Evolutionary conservation across 345 rosid species (phyloP), one percentile per base, ranked within the genome.

Genomic region (Gossypium raimondii): DNA sequence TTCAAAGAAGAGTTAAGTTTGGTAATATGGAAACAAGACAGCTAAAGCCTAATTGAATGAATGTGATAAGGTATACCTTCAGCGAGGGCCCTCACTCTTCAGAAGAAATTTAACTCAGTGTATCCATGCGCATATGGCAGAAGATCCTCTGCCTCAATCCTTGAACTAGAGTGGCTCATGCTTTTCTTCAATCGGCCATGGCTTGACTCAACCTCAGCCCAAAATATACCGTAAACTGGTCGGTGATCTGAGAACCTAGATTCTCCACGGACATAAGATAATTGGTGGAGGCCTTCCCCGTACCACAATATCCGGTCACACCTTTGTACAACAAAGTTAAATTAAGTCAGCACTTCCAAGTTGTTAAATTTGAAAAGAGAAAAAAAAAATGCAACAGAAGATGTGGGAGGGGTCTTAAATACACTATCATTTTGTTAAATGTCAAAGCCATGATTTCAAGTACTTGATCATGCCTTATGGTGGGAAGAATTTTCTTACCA

Each of bases 201-300:
- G 80, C 80, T 82, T 38, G 97, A 93, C 79, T 91, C 96, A 3
- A 95, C 97, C 84, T 95, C 99, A 34, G 94, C 98, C 81, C 84
- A 89, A 79, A 95, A 95, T 75, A 90, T 82, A 71, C 99, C 94
- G 79, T 93, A 95, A 51, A 95, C 99, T 18, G 99, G 99, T 82
- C 98, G 88, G 76, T 94, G 99, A 80, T 94, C 99, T 1, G 99
- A 94, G 84, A 95, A 95, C 78, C 88, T 83, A 10, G 99, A 95
- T 83, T 95, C 99, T 0, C 96, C 99, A 44, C 97, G 90, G 9
- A 91, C 98, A 60, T 94, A 94, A 24, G 93, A 86, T 81, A 85
- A 55, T 61, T 94, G 98, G 57, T 91, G 98, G 56, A 94, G 87
- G 62, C 98, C 98, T 86, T 91, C 95, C 64, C 98, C 98, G 75